Evolutionary conservation across 805 yeast genomes (phyloP), one percentile per base, ranked within the genome.

Genomic region (Myxozyma geophila): DNA sequence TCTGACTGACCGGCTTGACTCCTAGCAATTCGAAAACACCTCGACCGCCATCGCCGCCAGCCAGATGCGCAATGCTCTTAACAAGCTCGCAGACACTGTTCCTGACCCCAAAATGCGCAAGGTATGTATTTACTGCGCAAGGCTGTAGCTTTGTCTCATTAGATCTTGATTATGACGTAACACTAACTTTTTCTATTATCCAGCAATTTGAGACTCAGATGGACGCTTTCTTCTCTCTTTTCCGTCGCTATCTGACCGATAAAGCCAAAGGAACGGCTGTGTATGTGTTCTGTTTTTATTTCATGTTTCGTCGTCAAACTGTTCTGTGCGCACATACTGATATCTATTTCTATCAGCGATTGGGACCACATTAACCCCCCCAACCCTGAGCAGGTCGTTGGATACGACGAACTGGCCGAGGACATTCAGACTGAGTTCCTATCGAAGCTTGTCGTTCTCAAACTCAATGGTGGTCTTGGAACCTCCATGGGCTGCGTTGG

Each of bases 401-500:
- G 86, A 70, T 95, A 90, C 81, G 73, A 78, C 46, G 74, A 81
- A 44, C 82, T 92, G 68, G 73, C 77, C 37, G 68, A 66, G 36
- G 67, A 64, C 33, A 66, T 60, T 41, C 44, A 67, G 44, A 73
- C 77, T 23, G 77, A 79, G 65, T 82, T 85, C 76, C 82, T 95
- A 73, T 78, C 86, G 71, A 92, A 92, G 78, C 84, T 95, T 76
- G 98, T 98, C 8, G 99, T 95, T 48, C 83, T 95, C 78, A 95
- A 95, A 81, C 84, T 95, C 76, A 95, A 95, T 76, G 99, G 99
- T 82, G 99, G 99, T 49, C 83, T 95, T 71, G 99, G 99, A 75
- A 95, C 99, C 21, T 93, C 98, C 9, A 95, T 95, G 99, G 99
- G 99, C 63, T 95, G 99, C 81, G 98, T 95, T 67, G 99, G 99